A percentile compares a stretch with the other conserved stretches of the same genome.
Evolutionary conservation across 176 grass and related monocot species (phyloP).

Genomic region (Aegilops speltoides): DNA sequence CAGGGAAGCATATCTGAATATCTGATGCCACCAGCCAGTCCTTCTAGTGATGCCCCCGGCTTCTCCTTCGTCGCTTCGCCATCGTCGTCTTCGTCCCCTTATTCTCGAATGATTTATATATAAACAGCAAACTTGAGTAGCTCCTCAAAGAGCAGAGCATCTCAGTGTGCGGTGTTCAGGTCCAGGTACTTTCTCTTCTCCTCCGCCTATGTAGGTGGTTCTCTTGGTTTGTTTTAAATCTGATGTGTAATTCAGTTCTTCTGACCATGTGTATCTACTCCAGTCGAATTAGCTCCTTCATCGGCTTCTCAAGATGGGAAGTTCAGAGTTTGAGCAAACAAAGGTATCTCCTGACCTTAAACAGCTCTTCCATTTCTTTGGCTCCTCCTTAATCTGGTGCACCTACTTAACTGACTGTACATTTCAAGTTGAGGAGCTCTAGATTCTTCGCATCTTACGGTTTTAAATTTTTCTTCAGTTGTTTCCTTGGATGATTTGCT

Average conservation of each 20-base stretch:
- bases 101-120: not conserved
- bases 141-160: not conserved
- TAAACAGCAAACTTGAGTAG: not conserved
- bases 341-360: conserved; percentile 34
- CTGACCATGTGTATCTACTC: not conserved
- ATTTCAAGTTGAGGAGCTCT: not conserved
- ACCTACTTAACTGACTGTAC: not conserved
- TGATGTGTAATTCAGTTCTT: not conserved
- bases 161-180: not conserved
- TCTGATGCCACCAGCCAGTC: not conserved
- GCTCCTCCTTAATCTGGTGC: not conserved
- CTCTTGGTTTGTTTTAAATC: not conserved
- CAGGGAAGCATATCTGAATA: not conserved
- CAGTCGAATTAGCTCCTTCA: not conserved
- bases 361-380: not conserved
- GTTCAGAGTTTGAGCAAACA: conserved; percentile 3
- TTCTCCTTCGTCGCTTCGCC: not conserved
- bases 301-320: conserved; percentile 31
- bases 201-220: not conserved
- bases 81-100: not conserved
- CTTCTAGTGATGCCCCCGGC: not conserved
- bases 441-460: not conserved
- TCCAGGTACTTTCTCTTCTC: conserved; percentile 19
- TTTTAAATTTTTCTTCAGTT: not conserved
- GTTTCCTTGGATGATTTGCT: not conserved